Evolutionary conservation across 1,284 basidiomycete species (phyloP).

Genomic region (Marasmius sp.): DNA sequence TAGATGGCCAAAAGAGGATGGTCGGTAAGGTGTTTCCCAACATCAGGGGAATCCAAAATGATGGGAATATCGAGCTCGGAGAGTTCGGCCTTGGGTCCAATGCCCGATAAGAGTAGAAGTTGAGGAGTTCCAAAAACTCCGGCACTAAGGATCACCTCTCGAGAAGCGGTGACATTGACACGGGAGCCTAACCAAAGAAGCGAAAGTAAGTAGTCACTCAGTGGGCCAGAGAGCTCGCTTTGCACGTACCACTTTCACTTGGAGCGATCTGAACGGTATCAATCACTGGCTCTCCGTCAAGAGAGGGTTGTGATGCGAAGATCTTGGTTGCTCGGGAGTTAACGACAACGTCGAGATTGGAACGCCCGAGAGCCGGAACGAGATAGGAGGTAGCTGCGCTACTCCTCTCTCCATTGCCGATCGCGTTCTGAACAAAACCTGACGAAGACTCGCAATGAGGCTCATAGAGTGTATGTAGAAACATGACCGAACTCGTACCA

Average conservation of each 20-base stretch:
- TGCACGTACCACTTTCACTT: background rate
- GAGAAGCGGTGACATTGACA: conserved; percentile 18
- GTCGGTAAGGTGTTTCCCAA: conserved; percentile 36
- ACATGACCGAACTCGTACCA: conserved; percentile 9
- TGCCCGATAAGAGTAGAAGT: conserved; percentile 37
- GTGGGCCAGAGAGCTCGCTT: background rate
- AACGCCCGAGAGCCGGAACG: conserved; percentile 10
- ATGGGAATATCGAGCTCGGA: conserved; percentile 23
- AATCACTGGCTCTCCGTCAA: conserved; percentile 1
- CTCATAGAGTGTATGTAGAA: too few species aligned
- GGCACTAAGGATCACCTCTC: conserved; percentile 35
- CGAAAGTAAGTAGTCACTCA: background rate
- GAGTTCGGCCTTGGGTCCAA: conserved; percentile 31
- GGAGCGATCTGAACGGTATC: conserved; percentile 7
- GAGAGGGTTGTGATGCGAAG: background rate
- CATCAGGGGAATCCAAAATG: conserved; percentile 16
- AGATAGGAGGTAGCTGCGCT: conserved; percentile 14
- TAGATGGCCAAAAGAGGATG: conserved; percentile 24
- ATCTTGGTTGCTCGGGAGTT: conserved; percentile 13
- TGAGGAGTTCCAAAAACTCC: conserved; percentile 33
- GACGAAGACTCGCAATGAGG: background rate
- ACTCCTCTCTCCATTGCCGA: conserved; percentile 1
- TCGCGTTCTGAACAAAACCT: conserved; percentile 4
- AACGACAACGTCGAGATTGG: conserved; percentile 15
- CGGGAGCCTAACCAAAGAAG: background rate